Evolutionary conservation across 345 rosid genomes (phyloP).

Genomic region (Noccaea caerulescens): DNA sequence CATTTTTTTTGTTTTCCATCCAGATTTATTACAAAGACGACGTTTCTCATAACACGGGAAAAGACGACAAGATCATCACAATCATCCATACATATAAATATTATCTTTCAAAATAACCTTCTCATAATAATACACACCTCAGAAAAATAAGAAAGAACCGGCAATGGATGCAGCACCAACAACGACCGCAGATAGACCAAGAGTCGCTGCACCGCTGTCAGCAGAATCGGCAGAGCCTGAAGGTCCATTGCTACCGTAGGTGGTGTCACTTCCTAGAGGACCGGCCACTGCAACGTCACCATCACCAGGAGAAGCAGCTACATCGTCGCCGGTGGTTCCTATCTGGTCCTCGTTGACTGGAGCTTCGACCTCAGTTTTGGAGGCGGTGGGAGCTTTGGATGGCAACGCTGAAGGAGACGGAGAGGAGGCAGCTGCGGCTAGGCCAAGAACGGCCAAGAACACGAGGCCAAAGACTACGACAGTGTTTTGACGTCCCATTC

Average conservation of each 20-base stretch:
- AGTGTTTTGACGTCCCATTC: constrained; percentile 42
- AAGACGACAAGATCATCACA: constrained; percentile 37
- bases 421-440: constrained; percentile 40
- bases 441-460: constrained; percentile 43
- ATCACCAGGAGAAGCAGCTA: constrained; percentile 44
- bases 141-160: constrained; percentile 49
- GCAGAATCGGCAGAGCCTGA: constrained; percentile 22
- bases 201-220: constrained; percentile 32
- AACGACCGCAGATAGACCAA: constrained; percentile 42
- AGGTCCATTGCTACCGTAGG: constrained; percentile 24
- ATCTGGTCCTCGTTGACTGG: constrained; percentile 36
- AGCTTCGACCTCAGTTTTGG: constrained; percentile 16
- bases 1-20: neutral
- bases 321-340: constrained; percentile 37
- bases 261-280: constrained; percentile 47
- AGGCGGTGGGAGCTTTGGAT: constrained; percentile 36
- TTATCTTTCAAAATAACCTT: neutral
- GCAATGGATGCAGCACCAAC: constrained; percentile 46
- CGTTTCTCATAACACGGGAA: constrained; percentile 12
- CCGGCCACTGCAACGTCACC: constrained; percentile 51
- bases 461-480: constrained; percentile 32
- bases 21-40: constrained; percentile 25
- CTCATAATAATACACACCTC: constrained; percentile 22
- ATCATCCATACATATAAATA: constrained; percentile 24
- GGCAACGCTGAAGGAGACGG: constrained; percentile 39